Base-by-base conservation (phyloP, 1,284 basidiomycete genomes). In the Wallemia mellicola region DNA sequence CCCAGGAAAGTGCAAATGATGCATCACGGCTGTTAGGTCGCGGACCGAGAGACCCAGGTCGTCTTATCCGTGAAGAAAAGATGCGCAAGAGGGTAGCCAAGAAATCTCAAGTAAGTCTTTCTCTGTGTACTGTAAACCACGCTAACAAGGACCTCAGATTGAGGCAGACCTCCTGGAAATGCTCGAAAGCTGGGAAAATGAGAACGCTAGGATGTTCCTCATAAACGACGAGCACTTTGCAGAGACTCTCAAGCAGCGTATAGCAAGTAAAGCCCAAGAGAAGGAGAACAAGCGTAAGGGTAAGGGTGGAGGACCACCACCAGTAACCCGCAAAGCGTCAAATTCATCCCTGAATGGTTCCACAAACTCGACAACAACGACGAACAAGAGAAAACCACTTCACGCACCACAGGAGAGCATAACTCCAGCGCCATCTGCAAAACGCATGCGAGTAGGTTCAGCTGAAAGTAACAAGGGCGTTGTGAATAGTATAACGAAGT, bases 31-130 rank as follows among this genome's bases (percentile, higher is more conserved):
- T 88, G 11, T 75, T 83, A 2, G 83, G 82, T 17, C 75, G 84
- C 64, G 84, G 83, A n/a, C 72, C 79, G 24, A 75, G 86, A 60
- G 64, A 70, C 60, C 66, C 71, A 1, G 69, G 70, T 9, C 63
- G 69, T 24, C 70, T 98, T 57, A 71, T 98, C 57, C 76, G 86
- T 57, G 92, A 99, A 71, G 92, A 96, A 73, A 95, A 94, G 76
- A 88, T 94, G 82, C 77, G 92, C 59, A 98, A 95, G 71, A 75
- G 91, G 14, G 87, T 99, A n/a, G 77, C 77, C 63, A 83, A 86
- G 71, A 96, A 95, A 69, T n/a, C n/a, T n/a, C n/a, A n/a, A n/a
- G n/a, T n/a, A n/a, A n/a, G n/a, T n/a, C n/a, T n/a, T n/a, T n/a
- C n/a, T n/a, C n/a, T n/a, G n/a, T n/a, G n/a, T n/a, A n/a, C n/a